Conservation (phyloP, 805 yeast genomes). For the Nakazawaea holstii region DNA sequence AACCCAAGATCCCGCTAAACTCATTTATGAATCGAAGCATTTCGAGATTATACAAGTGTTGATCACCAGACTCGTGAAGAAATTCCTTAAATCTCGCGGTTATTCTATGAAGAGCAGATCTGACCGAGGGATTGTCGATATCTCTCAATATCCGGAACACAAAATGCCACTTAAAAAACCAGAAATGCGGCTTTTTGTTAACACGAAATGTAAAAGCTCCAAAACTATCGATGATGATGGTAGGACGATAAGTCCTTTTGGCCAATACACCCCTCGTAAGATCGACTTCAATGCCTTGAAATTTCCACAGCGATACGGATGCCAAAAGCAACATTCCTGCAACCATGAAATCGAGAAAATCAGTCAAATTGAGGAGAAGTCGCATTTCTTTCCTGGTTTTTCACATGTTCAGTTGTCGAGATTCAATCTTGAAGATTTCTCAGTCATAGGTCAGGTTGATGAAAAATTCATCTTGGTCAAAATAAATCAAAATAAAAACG, state of each 20-base stretch:
- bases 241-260: not conserved
- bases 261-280: not conserved
- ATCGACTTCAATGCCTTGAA: not conserved
- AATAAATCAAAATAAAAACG: constrained; percentile 1
- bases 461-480: constrained; percentile 54
- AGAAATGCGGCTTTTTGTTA: not conserved
- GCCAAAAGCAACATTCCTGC: too few relatives aligned
- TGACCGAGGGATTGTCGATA: too few relatives aligned
- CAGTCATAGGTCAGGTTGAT: constrained; percentile 55
- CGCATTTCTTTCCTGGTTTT: constrained; percentile 9
- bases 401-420: constrained; percentile 15
- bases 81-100: constrained; percentile 17
- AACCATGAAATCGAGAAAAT: not conserved
- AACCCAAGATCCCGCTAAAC: constrained; percentile 34
- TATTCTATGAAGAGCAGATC: not conserved
- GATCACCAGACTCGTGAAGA: constrained; percentile 23
- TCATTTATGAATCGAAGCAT: constrained; percentile 21
- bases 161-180: not conserved
- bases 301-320: not conserved
- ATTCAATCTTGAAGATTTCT: constrained; percentile 16
- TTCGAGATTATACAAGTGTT: constrained; percentile 25
- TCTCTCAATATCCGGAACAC: too few relatives aligned
- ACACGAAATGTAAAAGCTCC: not conserved
- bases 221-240: not conserved
- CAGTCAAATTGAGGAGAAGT: constrained; percentile 3